Evolutionary conservation across 345 rosid species (phyloP).

Genomic region (Boechera retrofracta): DNA sequence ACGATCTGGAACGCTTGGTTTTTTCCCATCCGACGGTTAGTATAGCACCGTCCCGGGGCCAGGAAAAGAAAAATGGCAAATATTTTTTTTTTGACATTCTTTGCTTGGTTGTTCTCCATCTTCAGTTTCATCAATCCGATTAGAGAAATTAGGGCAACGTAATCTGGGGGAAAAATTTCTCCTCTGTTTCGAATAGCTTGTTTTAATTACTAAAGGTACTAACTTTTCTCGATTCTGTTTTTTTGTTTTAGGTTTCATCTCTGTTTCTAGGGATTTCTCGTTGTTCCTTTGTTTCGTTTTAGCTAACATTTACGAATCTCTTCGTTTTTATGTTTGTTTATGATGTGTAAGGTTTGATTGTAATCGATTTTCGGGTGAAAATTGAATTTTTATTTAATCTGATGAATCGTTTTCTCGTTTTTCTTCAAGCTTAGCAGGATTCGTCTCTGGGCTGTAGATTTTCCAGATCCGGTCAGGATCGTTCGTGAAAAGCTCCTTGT

Average conservation of each 20-base stretch:
- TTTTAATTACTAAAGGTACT: conserved; percentile 26
- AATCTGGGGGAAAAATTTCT: conserved; percentile 32
- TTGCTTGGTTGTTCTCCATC: conserved; percentile 35
- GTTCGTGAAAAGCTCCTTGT: conserved; percentile 17
- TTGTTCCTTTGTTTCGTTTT: conserved; percentile 25
- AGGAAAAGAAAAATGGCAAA: neutral
- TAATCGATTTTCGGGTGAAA: neutral
- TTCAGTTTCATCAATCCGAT: conserved; percentile 21
- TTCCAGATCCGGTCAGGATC: conserved; percentile 34
- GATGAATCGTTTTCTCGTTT: conserved; percentile 21
- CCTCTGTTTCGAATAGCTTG: neutral
- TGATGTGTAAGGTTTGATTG: neutral
- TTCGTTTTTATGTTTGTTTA: neutral
- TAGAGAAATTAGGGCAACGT: conserved; percentile 40
- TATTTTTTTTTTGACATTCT: neutral
- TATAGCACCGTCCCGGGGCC: conserved; percentile 4
- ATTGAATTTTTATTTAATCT: neutral
- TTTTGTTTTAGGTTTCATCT: neutral
- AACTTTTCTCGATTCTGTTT: neutral
- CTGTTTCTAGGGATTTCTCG: conserved; percentile 9
- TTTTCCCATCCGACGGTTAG: conserved; percentile 36
- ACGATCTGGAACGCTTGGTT: conserved; percentile 14
- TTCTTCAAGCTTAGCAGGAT: conserved; percentile 27
- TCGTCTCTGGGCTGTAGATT: conserved; percentile 26
- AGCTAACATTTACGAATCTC: conserved; percentile 25